Percentiles rank a stretch among this genome's conserved stretches.
These are phyloP conservation scores for Aegilops sharonensis DNA, from an alignment of 176 grass and related monocot genomes.

Conservation along the genomic window DNA sequence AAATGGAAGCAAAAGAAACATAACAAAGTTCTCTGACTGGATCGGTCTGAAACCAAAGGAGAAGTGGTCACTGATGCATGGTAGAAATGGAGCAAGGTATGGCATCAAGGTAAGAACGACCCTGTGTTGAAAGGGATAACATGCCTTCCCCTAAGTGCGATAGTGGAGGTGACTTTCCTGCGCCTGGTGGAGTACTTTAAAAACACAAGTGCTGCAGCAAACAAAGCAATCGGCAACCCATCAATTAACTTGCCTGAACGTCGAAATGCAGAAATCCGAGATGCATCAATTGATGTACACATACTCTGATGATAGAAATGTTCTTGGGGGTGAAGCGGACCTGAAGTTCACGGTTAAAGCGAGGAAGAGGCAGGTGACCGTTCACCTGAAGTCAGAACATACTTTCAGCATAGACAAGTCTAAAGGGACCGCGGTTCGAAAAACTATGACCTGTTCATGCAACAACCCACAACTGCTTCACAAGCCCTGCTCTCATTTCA, in stretches of 20 bases:
- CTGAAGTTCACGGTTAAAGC: slow-evolving; percentile 7
- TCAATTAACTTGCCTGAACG: neutral
- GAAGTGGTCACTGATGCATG: slow-evolving; percentile 20
- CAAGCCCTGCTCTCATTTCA: slow-evolving; percentile 32
- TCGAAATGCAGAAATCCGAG: slow-evolving; percentile 2
- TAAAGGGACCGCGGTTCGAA: neutral
- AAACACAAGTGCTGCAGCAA: neutral
- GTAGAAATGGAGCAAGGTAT: slow-evolving; percentile 12
- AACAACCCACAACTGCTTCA: slow-evolving; percentile 8
- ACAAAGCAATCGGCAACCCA: slow-evolving; percentile 16
- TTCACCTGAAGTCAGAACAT: neutral
- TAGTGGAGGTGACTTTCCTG: slow-evolving; percentile 4
- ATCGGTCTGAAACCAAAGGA: slow-evolving; percentile 7
- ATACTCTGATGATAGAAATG: neutral
- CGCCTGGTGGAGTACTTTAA: slow-evolving; percentile 6
- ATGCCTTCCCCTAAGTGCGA: slow-evolving; percentile 6
- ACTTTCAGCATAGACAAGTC: neutral
- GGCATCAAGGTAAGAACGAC: slow-evolving; percentile 10
- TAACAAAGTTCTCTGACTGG: neutral
- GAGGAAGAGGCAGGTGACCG: neutral
- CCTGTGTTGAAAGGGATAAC: slow-evolving; percentile 23
- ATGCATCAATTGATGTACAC: neutral
- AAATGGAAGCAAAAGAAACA: neutral
- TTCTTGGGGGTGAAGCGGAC: neutral
- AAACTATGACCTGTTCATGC: slow-evolving; percentile 14